These are phyloP conservation scores for Plantago ovata DNA, from an alignment of 257 asterid genomes.

Conservation along the genomic window DNA sequence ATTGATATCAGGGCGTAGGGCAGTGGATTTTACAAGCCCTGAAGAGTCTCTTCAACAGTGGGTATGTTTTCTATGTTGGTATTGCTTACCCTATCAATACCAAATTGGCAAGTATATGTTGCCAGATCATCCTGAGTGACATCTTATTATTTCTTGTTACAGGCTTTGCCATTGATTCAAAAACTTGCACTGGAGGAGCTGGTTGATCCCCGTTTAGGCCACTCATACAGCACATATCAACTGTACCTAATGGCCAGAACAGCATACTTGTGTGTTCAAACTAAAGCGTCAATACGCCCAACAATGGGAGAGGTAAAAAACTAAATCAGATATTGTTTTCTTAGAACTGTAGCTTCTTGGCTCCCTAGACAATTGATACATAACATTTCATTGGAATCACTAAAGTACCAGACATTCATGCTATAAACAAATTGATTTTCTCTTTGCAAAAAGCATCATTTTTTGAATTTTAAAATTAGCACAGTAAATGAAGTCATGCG, in stretches of 20 bases:
- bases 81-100: neutral
- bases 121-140: neutral
- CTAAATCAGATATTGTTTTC: neutral
- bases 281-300: constrained; percentile 57
- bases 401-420: neutral
- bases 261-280: constrained; percentile 55
- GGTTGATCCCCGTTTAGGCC: constrained; percentile 57
- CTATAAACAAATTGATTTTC: neutral
- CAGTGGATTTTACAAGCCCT: constrained; percentile 27
- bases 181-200: constrained; percentile 52
- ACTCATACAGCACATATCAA: constrained; percentile 51
- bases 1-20: constrained; percentile 57
- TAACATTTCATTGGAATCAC: neutral
- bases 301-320: constrained; percentile 53
- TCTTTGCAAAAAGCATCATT: neutral
- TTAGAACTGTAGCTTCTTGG: neutral
- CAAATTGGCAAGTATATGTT: neutral
- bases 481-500: too few relatives aligned
- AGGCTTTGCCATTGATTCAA: constrained; percentile 61
- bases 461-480: too few relatives aligned
- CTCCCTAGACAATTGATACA: neutral
- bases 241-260: constrained; percentile 64
- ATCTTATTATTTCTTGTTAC: constrained; percentile 15
- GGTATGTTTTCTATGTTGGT: constrained; percentile 41
- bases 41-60: constrained; percentile 55